phyloP scores from a whole-genome alignment of 192 early-diverging fungal genomes.

The Fimicolochytrium jonesii region DNA sequence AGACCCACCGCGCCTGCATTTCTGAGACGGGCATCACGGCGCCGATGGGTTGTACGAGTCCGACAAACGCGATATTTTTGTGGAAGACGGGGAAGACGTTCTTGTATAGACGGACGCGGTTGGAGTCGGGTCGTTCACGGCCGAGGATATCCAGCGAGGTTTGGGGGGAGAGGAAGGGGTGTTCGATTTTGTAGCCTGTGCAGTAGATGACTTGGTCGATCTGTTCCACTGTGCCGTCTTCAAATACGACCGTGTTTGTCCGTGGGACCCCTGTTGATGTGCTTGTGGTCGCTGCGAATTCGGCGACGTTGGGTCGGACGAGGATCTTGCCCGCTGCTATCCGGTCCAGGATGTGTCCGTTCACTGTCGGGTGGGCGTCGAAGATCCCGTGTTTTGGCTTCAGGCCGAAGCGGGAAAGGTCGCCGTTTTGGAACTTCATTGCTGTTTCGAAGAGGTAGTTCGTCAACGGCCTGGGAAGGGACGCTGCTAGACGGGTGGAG shows the following conservation, averaged over 20 bases:
- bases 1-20: conserved; percentile 51
- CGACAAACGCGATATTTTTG: conserved; percentile 56
- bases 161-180: conserved; percentile 50
- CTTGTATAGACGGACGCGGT: conserved; percentile 56
- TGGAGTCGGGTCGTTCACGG: conserved; percentile 29
- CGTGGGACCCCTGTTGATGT: too few relatives aligned
- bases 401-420: conserved; percentile 33
- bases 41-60: conserved; percentile 50
- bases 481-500: conserved; percentile 31
- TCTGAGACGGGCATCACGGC: conserved; percentile 54
- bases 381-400: conserved; percentile 35
- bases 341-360: conserved; percentile 44
- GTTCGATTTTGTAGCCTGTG: conserved; percentile 57
- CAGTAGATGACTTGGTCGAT: conserved; percentile 59
- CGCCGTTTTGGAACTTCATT: conserved; percentile 29
- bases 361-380: conserved; percentile 46
- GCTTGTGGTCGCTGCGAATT: conserved; percentile 10
- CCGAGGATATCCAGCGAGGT: conserved; percentile 34
- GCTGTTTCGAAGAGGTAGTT: conserved; percentile 32
- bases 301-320: conserved; percentile 43
- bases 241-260: conserved; percentile 48
- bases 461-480: conserved; percentile 35
- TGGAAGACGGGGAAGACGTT: conserved; percentile 47
- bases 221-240: conserved; percentile 49
- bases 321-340: conserved; percentile 49